These are phyloP conservation scores for Wickerhamomyces kurtzmanii DNA, from an alignment of 805 yeast species.

Conservation along the genomic window DNA sequence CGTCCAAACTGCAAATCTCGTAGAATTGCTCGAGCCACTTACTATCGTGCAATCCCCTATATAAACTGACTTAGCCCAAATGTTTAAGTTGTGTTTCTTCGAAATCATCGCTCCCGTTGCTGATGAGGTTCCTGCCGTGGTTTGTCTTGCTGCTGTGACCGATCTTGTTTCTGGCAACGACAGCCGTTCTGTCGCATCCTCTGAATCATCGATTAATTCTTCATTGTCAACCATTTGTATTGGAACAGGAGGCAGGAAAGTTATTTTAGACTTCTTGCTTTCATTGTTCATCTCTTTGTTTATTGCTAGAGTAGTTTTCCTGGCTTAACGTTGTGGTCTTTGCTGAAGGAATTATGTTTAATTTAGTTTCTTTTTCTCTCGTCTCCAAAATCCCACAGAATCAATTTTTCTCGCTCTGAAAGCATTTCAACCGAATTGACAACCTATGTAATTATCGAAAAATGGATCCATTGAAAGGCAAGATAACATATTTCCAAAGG, in stretches of 20 bases:
- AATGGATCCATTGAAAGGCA: conserved; percentile 40
- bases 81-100: conserved; percentile 1
- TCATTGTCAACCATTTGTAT: conserved; percentile 26
- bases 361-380: too few relatives aligned
- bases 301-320: not conserved
- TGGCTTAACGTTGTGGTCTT: not conserved
- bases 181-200: not conserved
- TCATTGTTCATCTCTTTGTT: not conserved
- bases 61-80: conserved; percentile 29
- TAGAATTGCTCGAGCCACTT: conserved; percentile 21
- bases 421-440: not conserved
- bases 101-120: too few relatives aligned
- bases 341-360: too few relatives aligned
- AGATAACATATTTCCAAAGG: conserved; percentile 41
- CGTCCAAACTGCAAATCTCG: conserved; percentile 33
- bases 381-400: too few relatives aligned
- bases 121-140: too few relatives aligned
- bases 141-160: not conserved
- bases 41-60: conserved; percentile 29
- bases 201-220: conserved; percentile 8
- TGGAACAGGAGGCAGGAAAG: conserved; percentile 27
- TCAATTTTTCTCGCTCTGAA: not conserved
- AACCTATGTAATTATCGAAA: too few relatives aligned
- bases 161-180: not conserved
- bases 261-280: conserved; percentile 7